These are phyloP conservation scores for Omphalotus guepiniiformis DNA, from an alignment of 768 basidiomycete genomes.

Conservation along the genomic window DNA sequence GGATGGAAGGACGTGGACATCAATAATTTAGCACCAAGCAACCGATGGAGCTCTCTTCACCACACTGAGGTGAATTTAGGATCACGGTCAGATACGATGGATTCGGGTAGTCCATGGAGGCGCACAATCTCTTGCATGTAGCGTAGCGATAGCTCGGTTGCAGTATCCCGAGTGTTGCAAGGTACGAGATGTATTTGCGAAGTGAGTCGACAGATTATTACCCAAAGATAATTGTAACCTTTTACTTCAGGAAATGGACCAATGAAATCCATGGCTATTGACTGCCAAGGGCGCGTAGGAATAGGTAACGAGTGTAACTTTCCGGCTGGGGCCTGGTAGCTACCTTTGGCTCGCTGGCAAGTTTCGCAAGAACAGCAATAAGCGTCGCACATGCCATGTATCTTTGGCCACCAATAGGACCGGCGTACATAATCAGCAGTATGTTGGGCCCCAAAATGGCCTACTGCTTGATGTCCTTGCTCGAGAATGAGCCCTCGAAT, in stretches of 20 bases:
- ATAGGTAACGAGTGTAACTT: constrained; percentile 12
- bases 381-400: background rate
- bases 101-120: constrained; percentile 17
- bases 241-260: constrained; percentile 19
- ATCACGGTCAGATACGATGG: constrained; percentile 21
- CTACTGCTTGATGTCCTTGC: constrained; percentile 19
- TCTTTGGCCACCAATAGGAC: constrained; percentile 13
- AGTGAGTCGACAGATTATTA: constrained; percentile 16
- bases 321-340: constrained; percentile 1
- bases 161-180: background rate
- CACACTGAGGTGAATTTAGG: constrained; percentile 23
- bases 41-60: constrained; percentile 20
- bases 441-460: constrained; percentile 20
- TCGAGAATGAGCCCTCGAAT: constrained; percentile 12
- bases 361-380: constrained; percentile 12
- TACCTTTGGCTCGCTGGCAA: constrained; percentile 9
- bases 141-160: constrained; percentile 10
- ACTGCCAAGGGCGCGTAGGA: constrained; percentile 15
- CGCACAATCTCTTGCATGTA: constrained; percentile 13
- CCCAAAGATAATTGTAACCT: constrained; percentile 17
- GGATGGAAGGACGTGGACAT: constrained; percentile 27
- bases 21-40: constrained; percentile 15
- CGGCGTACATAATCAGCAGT: constrained; percentile 5
- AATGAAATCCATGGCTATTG: constrained; percentile 22
- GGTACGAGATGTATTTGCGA: constrained; percentile 18